These are phyloP conservation scores for Beta vulgaris DNA, from an alignment of 148 eudicot species.

Conservation along the genomic window DNA sequence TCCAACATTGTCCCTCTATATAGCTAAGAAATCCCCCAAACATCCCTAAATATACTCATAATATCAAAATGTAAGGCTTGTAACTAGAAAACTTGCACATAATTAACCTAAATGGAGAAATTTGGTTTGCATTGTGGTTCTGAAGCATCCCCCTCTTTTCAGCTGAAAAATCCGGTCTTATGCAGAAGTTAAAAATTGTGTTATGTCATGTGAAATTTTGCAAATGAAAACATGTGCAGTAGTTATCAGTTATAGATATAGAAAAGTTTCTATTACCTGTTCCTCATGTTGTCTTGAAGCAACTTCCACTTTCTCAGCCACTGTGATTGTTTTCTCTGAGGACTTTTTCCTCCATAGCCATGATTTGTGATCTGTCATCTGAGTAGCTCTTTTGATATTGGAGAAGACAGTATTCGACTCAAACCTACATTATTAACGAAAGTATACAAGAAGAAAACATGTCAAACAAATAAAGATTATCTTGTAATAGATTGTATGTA, in stretches of 20 bases:
- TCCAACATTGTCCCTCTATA: no score
- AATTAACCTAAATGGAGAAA: background rate
- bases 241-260: background rate
- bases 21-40: no score
- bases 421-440: background rate
- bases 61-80: background rate
- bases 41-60: background rate
- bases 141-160: background rate
- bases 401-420: background rate
- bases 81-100: background rate
- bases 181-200: background rate
- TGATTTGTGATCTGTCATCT: slow-evolving; percentile 60
- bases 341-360: slow-evolving; percentile 87
- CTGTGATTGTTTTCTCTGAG: slow-evolving; percentile 45
- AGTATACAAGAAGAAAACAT: background rate
- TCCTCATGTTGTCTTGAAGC: slow-evolving; percentile 41
- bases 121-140: background rate
- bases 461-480: no score
- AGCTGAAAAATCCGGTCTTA: background rate
- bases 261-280: slow-evolving; percentile 43
- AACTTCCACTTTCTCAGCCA: slow-evolving; percentile 42
- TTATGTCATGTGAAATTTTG: background rate
- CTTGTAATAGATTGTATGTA: background rate
- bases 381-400: background rate
- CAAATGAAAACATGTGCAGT: no score